A percentile compares a stretch with the other conserved stretches of the same genome.
Evolutionary conservation across 1,139 yeast species (phyloP).

Genomic region (Zhuliangozyma blackwelliae): DNA sequence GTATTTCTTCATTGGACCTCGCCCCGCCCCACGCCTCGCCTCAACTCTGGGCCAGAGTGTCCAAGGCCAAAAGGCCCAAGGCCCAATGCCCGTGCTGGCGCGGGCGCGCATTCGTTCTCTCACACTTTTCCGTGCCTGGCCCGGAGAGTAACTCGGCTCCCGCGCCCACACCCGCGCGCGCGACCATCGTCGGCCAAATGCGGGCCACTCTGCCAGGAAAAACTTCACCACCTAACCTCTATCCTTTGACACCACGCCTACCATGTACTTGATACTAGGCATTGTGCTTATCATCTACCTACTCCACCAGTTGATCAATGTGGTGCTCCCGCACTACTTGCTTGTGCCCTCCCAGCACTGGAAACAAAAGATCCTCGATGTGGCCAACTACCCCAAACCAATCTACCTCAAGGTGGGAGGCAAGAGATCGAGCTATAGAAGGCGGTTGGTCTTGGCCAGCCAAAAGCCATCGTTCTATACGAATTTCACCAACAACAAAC

Average conservation of each 20-base stretch:
- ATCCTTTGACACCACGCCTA: neutral
- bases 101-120: too few species aligned
- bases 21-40: too few species aligned
- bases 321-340: slow-evolving; percentile 34
- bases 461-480: slow-evolving; percentile 46
- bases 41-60: too few species aligned
- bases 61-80: too few species aligned
- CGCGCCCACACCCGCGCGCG: too few species aligned
- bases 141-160: too few species aligned
- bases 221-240: too few species aligned
- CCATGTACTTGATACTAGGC: slow-evolving; percentile 7
- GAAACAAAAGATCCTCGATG: slow-evolving; percentile 34
- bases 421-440: slow-evolving; percentile 45
- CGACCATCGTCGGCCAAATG: too few species aligned
- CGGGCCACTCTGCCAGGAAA: too few species aligned
- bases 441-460: slow-evolving; percentile 52
- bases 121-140: too few species aligned
- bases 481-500: slow-evolving; percentile 36
- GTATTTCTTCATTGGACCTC: too few species aligned
- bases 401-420: slow-evolving; percentile 33
- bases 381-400: slow-evolving; percentile 30
- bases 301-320: slow-evolving; percentile 11
- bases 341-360: slow-evolving; percentile 45
- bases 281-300: slow-evolving; percentile 2
- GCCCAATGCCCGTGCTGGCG: too few species aligned